Conservation (phyloP, 2,329 filamentous ascomycete genomes). For the Aspergillus costaricaensis region DNA sequence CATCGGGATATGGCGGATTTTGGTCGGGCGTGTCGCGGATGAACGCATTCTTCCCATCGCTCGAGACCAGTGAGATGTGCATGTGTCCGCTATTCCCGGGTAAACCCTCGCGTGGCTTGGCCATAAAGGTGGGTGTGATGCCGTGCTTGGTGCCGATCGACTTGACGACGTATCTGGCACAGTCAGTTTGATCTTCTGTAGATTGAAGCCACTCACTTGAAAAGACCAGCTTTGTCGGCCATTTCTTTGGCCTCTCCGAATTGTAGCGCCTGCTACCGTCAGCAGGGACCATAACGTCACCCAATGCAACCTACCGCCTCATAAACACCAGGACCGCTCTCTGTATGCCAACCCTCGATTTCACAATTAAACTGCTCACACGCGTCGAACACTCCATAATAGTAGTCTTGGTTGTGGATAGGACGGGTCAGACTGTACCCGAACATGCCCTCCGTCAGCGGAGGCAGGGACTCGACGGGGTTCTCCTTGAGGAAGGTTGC, state of each 20-base stretch:
- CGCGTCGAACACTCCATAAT: conserved; percentile 80
- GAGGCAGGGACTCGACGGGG: conserved; percentile 70
- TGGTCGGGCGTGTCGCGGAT: conserved; percentile 71
- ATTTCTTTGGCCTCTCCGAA: conserved; percentile 85
- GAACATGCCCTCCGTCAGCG: conserved; percentile 92
- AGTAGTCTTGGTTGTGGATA: conserved; percentile 89
- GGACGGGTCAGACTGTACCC: conserved; percentile 87
- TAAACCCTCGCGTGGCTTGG: conserved; percentile 85
- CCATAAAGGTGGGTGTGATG: conserved; percentile 98
- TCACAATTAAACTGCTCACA: conserved; percentile 76
- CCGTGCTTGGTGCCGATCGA: conserved; percentile 82
- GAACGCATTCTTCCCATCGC: conserved; percentile 80
- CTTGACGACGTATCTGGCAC: conserved; percentile 73
- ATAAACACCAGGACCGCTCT: conserved; percentile 90
- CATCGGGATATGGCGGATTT: conserved; percentile 70
- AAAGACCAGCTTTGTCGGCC: conserved; percentile 88
- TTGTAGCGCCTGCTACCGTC: conserved; percentile 65
- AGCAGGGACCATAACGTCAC: conserved; percentile 15
- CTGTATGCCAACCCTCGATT: conserved; percentile 94
- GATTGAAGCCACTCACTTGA: conserved; percentile 65
- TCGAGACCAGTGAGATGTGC: conserved; percentile 85
- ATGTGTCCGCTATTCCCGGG: conserved; percentile 96
- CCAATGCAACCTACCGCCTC: conserved; percentile 66
- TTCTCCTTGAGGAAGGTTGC: conserved; percentile 74
- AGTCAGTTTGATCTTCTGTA: conserved; percentile 13